Base-by-base conservation (phyloP, 179 eudicot species). In the Spinacia oleracea region DNA sequence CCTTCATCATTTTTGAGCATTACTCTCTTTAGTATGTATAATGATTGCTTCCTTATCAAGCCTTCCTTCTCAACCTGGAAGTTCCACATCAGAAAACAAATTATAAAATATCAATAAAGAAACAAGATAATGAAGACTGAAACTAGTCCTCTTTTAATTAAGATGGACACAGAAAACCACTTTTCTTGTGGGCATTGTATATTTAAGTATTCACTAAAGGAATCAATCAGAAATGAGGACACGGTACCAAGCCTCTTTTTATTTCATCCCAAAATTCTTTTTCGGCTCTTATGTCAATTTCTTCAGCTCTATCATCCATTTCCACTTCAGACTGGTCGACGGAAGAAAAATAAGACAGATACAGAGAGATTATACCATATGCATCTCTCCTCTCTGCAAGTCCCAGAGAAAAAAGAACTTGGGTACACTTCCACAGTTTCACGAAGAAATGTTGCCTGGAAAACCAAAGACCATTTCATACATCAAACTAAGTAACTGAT, bases 331-430 rank as follows among this genome's bases (percentile, higher is more conserved):
- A 67, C 65, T 59, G 81, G 79, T 79, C 83, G 80, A 60, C 85
- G 76, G 81, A 77, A 67, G 92, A 80, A 82, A 88, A 85, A 87
- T 76, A 89, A 42, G 97, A 89, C 77, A 96, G 51, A 86, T 91
- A 90, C 82, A 93, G 86, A 78, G 98, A 93, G 73, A 96, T 87
- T 70, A 96, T 77, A 78, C 90, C 77, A 79, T 91, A 96, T 53
- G 96, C 94, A 93, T 93, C 99, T 84, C 89, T 88, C 87, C 99
- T 89, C 87, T 96, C 99, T 68, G 79, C 62, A 77, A 89, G 74
- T 74, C 97, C 98, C 87, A 83, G 21, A 66, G 88, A 63, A 87
- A 96, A 92, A 75, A 96, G 86, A 58, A 72, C 68, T 84, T 76
- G 89, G 86, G 94, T 92, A 85, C 91, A 90, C 59, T 80, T 81